These are phyloP conservation scores for Clitoria ternatea DNA, from an alignment of 306 rosid species.

Conservation along the genomic window DNA sequence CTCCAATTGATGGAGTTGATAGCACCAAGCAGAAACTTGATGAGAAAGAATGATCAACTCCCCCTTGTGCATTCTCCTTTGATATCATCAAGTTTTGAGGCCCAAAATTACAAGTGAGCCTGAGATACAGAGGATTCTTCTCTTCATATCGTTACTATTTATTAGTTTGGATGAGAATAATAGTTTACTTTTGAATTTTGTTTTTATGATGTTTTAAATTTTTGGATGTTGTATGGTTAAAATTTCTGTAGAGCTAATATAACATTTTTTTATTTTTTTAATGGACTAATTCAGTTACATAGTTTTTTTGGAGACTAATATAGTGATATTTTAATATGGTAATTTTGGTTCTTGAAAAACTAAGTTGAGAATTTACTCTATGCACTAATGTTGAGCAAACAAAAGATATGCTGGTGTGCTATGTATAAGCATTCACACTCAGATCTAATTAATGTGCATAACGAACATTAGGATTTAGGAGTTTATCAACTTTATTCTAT, in stretches of 20 bases:
- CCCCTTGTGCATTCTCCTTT: background rate
- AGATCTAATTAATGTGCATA: background rate
- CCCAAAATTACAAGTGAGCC: background rate
- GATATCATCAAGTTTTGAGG: background rate
- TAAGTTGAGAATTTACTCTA: background rate
- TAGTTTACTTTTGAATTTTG: background rate
- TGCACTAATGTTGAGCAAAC: background rate
- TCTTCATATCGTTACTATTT: background rate
- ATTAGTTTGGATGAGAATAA: background rate
- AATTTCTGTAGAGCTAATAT: background rate
- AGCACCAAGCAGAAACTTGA: conserved; percentile 26
- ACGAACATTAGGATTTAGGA: background rate
- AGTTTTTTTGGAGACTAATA: background rate
- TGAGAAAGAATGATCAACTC: conserved; percentile 21
- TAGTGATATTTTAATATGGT: background rate
- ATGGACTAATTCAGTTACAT: background rate
- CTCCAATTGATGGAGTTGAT: conserved; percentile 35
- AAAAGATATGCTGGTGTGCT: background rate
- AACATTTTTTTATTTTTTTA: background rate
- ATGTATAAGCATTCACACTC: background rate
- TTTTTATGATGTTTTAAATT: background rate
- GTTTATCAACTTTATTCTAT: background rate
- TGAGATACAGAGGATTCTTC: background rate
- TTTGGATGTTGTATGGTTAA: background rate
- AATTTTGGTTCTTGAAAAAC: background rate